Conservation (phyloP, 129 eudicot species). For the Helianthus annuus region DNA sequence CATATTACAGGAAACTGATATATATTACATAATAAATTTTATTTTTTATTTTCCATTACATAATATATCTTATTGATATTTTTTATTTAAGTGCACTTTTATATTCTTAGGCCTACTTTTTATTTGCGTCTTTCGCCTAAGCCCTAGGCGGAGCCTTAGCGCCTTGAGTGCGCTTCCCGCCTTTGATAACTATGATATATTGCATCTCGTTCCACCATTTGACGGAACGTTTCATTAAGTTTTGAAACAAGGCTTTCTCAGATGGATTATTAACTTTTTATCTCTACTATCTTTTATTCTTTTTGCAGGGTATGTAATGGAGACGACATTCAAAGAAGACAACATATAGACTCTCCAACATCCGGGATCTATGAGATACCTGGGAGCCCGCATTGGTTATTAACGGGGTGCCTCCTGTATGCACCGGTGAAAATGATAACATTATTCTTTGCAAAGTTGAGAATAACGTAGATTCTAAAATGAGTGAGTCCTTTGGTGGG, state of each 20-base stretch:
- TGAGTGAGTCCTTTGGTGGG: constrained; percentile 45
- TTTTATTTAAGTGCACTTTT: too few relatives aligned
- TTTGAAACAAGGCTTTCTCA: neutral
- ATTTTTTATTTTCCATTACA: too few relatives aligned
- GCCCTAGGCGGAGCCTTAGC: too few relatives aligned
- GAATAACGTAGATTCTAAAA: constrained; percentile 27
- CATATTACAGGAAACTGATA: too few relatives aligned
- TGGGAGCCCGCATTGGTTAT: constrained; percentile 71
- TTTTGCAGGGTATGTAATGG: constrained; percentile 35
- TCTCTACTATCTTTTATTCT: neutral
- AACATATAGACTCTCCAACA: constrained; percentile 23
- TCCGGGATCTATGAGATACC: constrained; percentile 56
- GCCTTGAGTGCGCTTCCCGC: too few relatives aligned
- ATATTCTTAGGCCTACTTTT: too few relatives aligned
- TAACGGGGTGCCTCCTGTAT: constrained; percentile 64
- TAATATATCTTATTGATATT: too few relatives aligned
- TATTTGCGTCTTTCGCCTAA: too few relatives aligned
- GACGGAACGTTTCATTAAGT: neutral
- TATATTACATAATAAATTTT: too few relatives aligned
- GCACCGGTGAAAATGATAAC: constrained; percentile 30
- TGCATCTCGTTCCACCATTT: too few relatives aligned
- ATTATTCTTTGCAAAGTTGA: constrained; percentile 22
- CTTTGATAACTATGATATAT: too few relatives aligned
- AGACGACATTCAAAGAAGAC: constrained; percentile 34
- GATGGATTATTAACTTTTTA: neutral